Evolutionary conservation across 1,139 yeast species (phyloP), one percentile per base, ranked within the genome.

Genomic region (Yamadazyma conglobata): DNA sequence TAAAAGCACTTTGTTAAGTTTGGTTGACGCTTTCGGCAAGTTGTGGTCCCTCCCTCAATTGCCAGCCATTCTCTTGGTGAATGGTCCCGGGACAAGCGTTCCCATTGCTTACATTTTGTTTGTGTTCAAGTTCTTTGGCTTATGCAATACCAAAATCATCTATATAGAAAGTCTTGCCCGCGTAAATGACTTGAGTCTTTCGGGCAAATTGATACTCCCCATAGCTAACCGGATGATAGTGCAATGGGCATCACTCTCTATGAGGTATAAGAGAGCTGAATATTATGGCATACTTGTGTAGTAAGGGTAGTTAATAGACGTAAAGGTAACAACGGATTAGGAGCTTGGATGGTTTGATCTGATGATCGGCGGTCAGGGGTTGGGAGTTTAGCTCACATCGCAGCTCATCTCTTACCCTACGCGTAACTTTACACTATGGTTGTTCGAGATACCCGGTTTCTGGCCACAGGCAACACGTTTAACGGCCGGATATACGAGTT

Each of bases 1-100:
- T 1, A 42, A 60, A 19, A 75, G 80, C 31, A 79, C 88, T 24
- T 16, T 67, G 30, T 40, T 44, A 30, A 78, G 71, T 12, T 66
- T 56, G 22, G 25, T 39, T 1, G 52, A 60, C 8, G 57, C 73
- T 0, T 42, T 56, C 5, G 30, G 30, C 1, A 33, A 45, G 15
- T 38, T 64, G 22, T 32, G 46, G 15, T 17, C 25, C 2, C 34
- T 56, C 25, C 44, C 48, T 4, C 44, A 50, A 21, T 35, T 57
- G 12, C 84, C 85, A 0, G 66, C 70, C 22, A 54, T 79, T 5
- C 60, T 91, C 10, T 54, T 91, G 14, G 57, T 86, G 39, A 93
- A 91, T 52, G 99, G 99, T 0, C 99, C 99, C 0, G 99, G 96
- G 1, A 87, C 96, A 0, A 70, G 89, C 33, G 87, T 89, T 2